These are phyloP conservation scores for Cyberlindnera mississippiensis DNA, from an alignment of 805 yeast genomes.

Conservation along the genomic window DNA sequence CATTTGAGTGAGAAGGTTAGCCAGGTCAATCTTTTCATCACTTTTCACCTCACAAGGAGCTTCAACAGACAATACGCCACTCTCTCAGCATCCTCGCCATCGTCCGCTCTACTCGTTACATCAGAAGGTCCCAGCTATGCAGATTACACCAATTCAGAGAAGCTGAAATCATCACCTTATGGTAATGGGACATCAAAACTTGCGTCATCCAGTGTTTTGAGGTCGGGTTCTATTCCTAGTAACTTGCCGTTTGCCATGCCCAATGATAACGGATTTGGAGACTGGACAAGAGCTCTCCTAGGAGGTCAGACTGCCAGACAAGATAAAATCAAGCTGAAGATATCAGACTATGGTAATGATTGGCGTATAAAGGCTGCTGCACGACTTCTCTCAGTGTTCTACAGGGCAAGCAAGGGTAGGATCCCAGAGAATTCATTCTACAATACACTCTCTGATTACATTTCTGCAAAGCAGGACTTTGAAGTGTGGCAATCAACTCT, in stretches of 20 bases:
- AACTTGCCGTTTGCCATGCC: neutral
- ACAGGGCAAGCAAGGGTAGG: constrained; percentile 45
- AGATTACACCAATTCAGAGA: constrained; percentile 7
- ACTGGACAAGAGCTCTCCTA: constrained; percentile 1
- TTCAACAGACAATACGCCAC: constrained; percentile 29
- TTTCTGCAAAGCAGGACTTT: constrained; percentile 74
- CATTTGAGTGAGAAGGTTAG: constrained; percentile 56
- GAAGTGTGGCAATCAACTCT: constrained; percentile 67
- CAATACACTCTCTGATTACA: constrained; percentile 76
- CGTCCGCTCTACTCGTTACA: neutral
- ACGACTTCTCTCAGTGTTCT: constrained; percentile 49
- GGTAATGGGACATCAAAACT: neutral
- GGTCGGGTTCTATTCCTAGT: neutral
- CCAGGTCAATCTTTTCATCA: constrained; percentile 67
- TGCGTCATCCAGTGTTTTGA: neutral
- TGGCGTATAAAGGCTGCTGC: constrained; percentile 80
- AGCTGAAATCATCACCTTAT: constrained; percentile 4
- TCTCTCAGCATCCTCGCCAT: neutral
- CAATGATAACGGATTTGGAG: neutral
- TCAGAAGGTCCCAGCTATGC: constrained; percentile 6
- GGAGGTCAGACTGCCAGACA: neutral
- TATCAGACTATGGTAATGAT: constrained; percentile 66
- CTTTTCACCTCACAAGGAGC: constrained; percentile 65
- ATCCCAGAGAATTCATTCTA: constrained; percentile 44
- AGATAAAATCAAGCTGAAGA: constrained; percentile 33